These are phyloP conservation scores for Candida fluviatilis DNA, from an alignment of 805 yeast genomes.

Conservation along the genomic window DNA sequence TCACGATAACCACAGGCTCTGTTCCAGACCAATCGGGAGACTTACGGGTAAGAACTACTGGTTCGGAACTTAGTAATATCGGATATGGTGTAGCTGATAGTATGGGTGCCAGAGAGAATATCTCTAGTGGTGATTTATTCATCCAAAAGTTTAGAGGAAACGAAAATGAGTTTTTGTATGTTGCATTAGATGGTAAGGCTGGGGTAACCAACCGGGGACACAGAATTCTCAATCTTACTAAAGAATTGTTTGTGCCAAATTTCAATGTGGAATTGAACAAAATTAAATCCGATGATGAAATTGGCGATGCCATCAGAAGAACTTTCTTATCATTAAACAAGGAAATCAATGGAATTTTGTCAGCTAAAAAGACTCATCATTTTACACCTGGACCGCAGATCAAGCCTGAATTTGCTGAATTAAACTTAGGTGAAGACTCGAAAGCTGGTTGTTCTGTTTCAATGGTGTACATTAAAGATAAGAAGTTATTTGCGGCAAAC, in stretches of 20 bases:
- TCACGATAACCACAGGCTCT: constrained; percentile 81
- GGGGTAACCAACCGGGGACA: constrained; percentile 44
- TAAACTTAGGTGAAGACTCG: constrained; percentile 59
- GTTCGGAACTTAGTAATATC: constrained; percentile 68
- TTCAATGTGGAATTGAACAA: constrained; percentile 65
- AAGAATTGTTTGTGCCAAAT: constrained; percentile 62
- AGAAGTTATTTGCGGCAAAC: constrained; percentile 72
- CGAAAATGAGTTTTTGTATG: constrained; percentile 74
- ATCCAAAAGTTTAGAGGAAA: constrained; percentile 84
- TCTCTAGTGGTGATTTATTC: constrained; percentile 80
- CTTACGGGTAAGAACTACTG: constrained; percentile 86
- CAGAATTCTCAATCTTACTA: constrained; percentile 66
- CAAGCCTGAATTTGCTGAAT: constrained; percentile 32
- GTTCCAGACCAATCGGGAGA: constrained; percentile 86
- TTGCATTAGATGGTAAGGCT: constrained; percentile 80
- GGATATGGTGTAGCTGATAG: constrained; percentile 91
- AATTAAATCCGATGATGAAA: constrained; percentile 37
- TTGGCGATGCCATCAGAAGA: constrained; percentile 74
- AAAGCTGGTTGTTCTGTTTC: constrained; percentile 83
- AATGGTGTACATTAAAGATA: constrained; percentile 70
- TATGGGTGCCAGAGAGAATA: constrained; percentile 60
- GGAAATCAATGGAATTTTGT: constrained; percentile 65
- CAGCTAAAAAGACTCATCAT: constrained; percentile 40
- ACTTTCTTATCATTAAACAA: constrained; percentile 78
- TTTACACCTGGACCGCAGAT: constrained; percentile 35